Evolutionary conservation across 2,329 filamentous ascomycete species (phyloP).

Genomic region (Fusarium palustre): DNA sequence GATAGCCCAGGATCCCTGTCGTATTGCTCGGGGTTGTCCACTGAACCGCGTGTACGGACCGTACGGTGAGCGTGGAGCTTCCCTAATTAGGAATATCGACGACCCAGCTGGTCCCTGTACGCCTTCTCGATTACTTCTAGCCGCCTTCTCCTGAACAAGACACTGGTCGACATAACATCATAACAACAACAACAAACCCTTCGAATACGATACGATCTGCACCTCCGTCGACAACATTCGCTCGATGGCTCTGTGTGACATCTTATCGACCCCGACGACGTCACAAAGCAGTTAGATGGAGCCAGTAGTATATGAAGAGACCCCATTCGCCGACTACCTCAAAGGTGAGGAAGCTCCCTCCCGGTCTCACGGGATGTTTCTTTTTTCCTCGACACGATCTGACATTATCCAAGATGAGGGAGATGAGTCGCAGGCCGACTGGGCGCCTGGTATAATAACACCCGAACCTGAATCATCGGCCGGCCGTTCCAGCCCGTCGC

Average conservation of each 20-base stretch:
- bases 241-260: slow-evolving; percentile 50
- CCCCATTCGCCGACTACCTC: slow-evolving; percentile 88
- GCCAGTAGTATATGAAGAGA: slow-evolving; percentile 85
- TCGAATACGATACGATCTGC: slow-evolving; percentile 18
- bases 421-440: slow-evolving; percentile 58
- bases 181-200: slow-evolving; percentile 17
- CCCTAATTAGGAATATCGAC: slow-evolving; percentile 44
- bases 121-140: slow-evolving; percentile 34
- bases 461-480: slow-evolving; percentile 50
- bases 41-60: slow-evolving; percentile 35
- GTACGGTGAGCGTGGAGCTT: slow-evolving; percentile 44
- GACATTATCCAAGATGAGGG: slow-evolving; percentile 58
- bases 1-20: slow-evolving; percentile 27
- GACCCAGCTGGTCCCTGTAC: slow-evolving; percentile 43
- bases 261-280: slow-evolving; percentile 44
- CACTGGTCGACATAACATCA: slow-evolving; percentile 18
- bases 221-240: slow-evolving; percentile 26
- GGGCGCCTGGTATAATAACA: slow-evolving; percentile 57
- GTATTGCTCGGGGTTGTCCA: slow-evolving; percentile 25
- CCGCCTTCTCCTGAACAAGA: slow-evolving; percentile 41
- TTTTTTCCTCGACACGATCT: slow-evolving; percentile 2
- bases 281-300: slow-evolving; percentile 69
- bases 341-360: slow-evolving; percentile 70
- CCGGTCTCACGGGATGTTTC: slow-evolving; percentile 1
- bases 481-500: slow-evolving; percentile 56